Percentiles rank a stretch among this genome's conserved stretches.
Conservation (phyloP, 2,329 filamentous ascomycete genomes). For the Escovopsis sp. region DNA sequence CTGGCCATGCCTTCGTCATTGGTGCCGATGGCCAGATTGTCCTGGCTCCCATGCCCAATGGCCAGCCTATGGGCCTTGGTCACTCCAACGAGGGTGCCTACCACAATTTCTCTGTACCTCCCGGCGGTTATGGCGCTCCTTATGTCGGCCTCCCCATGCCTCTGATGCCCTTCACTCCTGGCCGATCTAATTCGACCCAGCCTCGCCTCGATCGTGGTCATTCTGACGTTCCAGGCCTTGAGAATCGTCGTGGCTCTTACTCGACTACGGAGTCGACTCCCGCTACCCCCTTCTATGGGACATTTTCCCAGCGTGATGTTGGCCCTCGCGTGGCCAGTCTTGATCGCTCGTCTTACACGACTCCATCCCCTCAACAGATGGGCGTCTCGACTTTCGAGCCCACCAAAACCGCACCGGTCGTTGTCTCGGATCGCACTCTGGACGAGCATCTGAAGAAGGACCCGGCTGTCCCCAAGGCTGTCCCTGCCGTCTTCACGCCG, state of each 20-base stretch:
- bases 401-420: conserved; percentile 26
- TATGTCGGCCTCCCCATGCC: conserved; percentile 23
- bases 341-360: conserved; percentile 51
- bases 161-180: conserved; percentile 37
- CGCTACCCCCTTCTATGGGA: conserved; percentile 50
- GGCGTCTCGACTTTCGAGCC: conserved; percentile 25
- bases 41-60: conserved; percentile 20
- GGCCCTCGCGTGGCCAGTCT: conserved; percentile 42
- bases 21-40: conserved; percentile 25
- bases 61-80: conserved; percentile 21
- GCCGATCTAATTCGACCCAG: conserved; percentile 28
- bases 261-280: conserved; percentile 53
- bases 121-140: conserved; percentile 20
- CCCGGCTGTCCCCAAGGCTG: conserved; percentile 74
- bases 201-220: conserved; percentile 33
- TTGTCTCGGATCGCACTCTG: conserved; percentile 34
- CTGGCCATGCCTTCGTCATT: conserved; percentile 22
- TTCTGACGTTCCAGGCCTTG: conserved; percentile 44
- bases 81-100: conserved; percentile 21
- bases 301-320: conserved; percentile 42
- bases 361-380: conserved; percentile 49
- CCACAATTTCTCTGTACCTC: conserved; percentile 16
- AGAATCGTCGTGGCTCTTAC: conserved; percentile 53
- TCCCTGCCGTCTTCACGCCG: conserved; percentile 78
- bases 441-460: conserved; percentile 57